Evolutionary conservation across 192 early-diverging fungal genomes (phyloP).

Genomic region (Backusella macrospora): DNA sequence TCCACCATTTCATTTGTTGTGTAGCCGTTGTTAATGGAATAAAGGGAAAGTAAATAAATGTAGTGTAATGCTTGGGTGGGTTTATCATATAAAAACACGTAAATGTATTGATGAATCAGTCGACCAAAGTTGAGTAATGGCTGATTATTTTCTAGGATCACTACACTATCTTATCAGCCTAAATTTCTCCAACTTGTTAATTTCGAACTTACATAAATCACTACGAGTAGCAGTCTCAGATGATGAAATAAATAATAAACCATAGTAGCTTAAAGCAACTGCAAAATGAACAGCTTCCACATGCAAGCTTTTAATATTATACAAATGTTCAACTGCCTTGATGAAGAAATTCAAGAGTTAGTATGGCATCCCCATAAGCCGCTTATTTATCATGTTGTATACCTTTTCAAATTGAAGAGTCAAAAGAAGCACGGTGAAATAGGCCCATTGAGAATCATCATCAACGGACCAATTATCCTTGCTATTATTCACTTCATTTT

Average conservation of each 20-base stretch:
- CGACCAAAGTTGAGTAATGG: constrained; percentile 55
- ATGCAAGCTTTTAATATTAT: constrained; percentile 57
- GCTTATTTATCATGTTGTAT: neutral
- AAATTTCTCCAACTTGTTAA: neutral
- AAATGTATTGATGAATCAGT: constrained; percentile 44
- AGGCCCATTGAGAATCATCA: constrained; percentile 67
- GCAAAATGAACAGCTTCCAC: constrained; percentile 93
- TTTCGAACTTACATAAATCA: constrained; percentile 36
- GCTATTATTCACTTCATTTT: constrained; percentile 63
- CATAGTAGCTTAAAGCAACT: constrained; percentile 77
- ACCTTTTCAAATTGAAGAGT: constrained; percentile 88
- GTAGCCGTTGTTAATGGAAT: constrained; percentile 42
- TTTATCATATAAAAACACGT: constrained; percentile 29
- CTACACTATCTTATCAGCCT: neutral
- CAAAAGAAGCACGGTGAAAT: constrained; percentile 81
- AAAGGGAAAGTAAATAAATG: constrained; percentile 61
- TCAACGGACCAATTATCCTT: constrained; percentile 76
- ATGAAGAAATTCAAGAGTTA: too few relatives aligned
- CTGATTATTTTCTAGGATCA: neutral
- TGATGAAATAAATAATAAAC: constrained; percentile 73
- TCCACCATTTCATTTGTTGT: constrained; percentile 51
- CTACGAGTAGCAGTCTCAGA: constrained; percentile 46
- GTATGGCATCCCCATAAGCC: neutral
- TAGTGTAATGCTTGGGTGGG: constrained; percentile 65
- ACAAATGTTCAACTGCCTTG: constrained; percentile 78